Evolutionary conservation across 1,284 basidiomycete species (phyloP), one percentile per base, ranked within the genome.

Genomic region (Cryptococcus sp.): DNA sequence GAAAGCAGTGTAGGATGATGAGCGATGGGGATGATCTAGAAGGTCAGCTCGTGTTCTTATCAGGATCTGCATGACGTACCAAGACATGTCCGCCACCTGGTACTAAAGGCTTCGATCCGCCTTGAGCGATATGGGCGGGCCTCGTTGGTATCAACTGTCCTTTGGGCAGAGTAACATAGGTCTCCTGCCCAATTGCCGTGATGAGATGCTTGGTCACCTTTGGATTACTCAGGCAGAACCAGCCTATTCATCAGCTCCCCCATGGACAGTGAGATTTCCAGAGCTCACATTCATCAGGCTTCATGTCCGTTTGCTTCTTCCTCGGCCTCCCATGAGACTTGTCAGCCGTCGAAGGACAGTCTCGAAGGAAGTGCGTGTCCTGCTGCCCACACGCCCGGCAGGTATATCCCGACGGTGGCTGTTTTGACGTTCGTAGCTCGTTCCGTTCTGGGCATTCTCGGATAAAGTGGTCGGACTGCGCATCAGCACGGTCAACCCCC

Each of bases 221-320:
- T 1, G 92, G 92, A 66, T 95, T 95, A 42, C 88, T 92, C 47
- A 97, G 68, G 69, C 92, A 97, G 76, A 95, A 95, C 91, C 92
- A 95, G 71, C 92, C 93, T 73, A 47, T 12, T 14, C 14, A 9
- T 53, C 36, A 60, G 51, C 40, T n/a, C n/a, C n/a, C n/a, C n/a
- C n/a, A n/a, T n/a, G 14, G n/a, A 12, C 16, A 25, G 3, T 24
- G 12, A 18, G n/a, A 5, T 39, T 24, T 31, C n/a, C n/a, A n/a
- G 1, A 26, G 39, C 56, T 52, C 41, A 63, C 55, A 60, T 63
- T 84, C 89, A 1, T 79, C 80, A 3, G 83, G 84, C 4, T 79
- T 82, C 21, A 81, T 76, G 61, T 57, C 69, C n/a, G n/a, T n/a
- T n/a, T n/a, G n/a, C 60, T 50, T 78, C 62, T 47, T 71, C 57